Percentiles rank a stretch among this genome's conserved stretches.
phyloP scores from a whole-genome alignment of 225 moss, liverwort and hornwort genomes.

The Polytrichum formosum region DNA sequence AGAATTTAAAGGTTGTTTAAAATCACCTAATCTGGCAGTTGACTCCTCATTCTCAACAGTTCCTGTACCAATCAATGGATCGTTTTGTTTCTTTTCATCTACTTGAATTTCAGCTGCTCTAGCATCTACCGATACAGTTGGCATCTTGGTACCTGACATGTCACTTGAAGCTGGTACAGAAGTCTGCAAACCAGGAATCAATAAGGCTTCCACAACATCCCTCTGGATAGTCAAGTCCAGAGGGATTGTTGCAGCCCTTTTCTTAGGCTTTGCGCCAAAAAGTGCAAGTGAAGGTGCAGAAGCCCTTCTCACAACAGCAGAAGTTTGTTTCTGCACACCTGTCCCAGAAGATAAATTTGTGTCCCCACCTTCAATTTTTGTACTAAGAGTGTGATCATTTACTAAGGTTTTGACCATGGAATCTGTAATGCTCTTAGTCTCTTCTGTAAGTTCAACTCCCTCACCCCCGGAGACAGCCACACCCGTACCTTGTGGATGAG shows the following conservation, averaged over 20 bases:
- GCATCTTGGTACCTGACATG: constrained; percentile 16
- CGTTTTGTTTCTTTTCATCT: constrained; percentile 11
- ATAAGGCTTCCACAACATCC: constrained; percentile 5
- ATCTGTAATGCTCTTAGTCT: constrained; percentile 15
- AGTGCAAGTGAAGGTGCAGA: constrained; percentile 53
- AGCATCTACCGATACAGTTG: constrained; percentile 17
- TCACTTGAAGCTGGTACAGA: not conserved
- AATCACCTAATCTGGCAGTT: not conserved
- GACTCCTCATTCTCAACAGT: constrained; percentile 8
- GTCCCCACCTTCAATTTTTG: constrained; percentile 19
- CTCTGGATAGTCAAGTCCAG: constrained; percentile 7
- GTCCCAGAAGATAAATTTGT: constrained; percentile 16
- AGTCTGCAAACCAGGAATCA: constrained; percentile 12
- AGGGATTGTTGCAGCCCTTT: constrained; percentile 17
- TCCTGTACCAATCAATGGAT: constrained; percentile 5
- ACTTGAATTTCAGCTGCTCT: constrained; percentile 3
- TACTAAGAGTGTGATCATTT: constrained; percentile 18
- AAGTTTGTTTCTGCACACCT: constrained; percentile 17
- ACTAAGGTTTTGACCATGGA: constrained; percentile 14
- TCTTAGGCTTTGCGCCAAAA: constrained; percentile 47
- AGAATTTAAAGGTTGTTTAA: not conserved
- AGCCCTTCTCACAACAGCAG: constrained; percentile 55
- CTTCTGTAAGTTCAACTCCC: constrained; percentile 3
- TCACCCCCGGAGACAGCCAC: not conserved
- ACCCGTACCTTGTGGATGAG: not conserved